Evolutionary conservation across 495 filamentous ascomycete genomes (phyloP).

Genomic region (Lophiotrema nucula): DNA sequence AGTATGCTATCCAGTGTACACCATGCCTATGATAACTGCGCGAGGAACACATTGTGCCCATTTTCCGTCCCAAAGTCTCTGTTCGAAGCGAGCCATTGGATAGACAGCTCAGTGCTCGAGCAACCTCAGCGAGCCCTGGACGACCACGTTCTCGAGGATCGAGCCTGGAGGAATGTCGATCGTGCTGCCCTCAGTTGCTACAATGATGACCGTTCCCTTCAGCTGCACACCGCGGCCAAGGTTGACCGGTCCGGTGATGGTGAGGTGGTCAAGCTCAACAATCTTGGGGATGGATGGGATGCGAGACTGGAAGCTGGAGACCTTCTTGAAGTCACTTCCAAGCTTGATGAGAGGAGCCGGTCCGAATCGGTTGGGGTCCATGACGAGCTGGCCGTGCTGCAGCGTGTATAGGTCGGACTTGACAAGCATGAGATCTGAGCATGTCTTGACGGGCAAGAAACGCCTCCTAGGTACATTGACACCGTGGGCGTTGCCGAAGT

Average conservation of each 20-base stretch:
- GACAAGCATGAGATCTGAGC: constrained; percentile 98
- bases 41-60: too few species aligned
- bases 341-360: constrained; percentile 99
- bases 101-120: constrained; percentile 86
- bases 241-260: constrained; percentile 95
- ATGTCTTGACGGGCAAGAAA: constrained; percentile 99
- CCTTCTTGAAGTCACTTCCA: constrained; percentile 99
- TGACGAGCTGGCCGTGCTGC: constrained; percentile 95
- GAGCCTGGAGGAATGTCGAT: constrained; percentile 97
- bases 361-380: constrained; percentile 93
- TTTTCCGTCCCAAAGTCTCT: too few species aligned
- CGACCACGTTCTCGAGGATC: constrained; percentile 96
- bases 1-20: too few species aligned
- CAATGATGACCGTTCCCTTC: constrained; percentile 99
- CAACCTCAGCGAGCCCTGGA: constrained; percentile 94
- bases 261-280: constrained; percentile 95
- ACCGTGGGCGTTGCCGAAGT: constrained; percentile 97
- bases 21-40: too few species aligned
- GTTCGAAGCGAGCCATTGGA: too few species aligned
- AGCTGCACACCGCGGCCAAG: constrained; percentile 90
- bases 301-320: constrained; percentile 98
- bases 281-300: constrained; percentile 97
- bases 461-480: constrained; percentile 97
- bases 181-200: constrained; percentile 94
- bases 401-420: constrained; percentile 99